A percentile compares a stretch with the other conserved stretches of the same genome.
These are phyloP conservation scores for Aspergillus sp. DNA, from an alignment of 2,329 filamentous ascomycete species.

Conservation along the genomic window DNA sequence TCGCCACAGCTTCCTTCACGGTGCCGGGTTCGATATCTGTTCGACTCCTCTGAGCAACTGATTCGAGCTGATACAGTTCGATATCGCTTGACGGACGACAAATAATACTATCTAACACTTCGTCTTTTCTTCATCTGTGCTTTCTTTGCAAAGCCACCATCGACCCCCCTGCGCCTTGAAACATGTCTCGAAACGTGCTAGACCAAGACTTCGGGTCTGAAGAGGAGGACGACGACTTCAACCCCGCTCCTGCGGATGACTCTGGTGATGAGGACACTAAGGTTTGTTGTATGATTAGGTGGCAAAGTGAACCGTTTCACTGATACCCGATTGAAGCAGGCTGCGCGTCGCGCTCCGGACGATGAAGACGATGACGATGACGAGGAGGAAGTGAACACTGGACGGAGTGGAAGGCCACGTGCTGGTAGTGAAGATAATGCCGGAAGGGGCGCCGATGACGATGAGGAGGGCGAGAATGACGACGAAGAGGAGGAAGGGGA, in stretches of 20 bases:
- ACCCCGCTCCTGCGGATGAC: slow-evolving; percentile 71
- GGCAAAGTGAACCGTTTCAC: slow-evolving; percentile 14
- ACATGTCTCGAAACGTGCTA: slow-evolving; percentile 48
- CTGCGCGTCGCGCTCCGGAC: slow-evolving; percentile 23
- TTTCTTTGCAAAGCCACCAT: background rate
- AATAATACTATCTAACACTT: background rate
- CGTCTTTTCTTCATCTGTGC: background rate
- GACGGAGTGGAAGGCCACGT: slow-evolving; percentile 17
- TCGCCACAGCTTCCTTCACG: background rate
- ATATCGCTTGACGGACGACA: background rate
- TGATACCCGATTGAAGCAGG: slow-evolving; percentile 29
- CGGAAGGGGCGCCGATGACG: slow-evolving; percentile 49
- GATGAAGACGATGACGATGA: slow-evolving; percentile 51
- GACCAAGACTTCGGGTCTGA: slow-evolving; percentile 58
- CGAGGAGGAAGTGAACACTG: slow-evolving; percentile 47
- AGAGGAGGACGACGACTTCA: slow-evolving; percentile 86
- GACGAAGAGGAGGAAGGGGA: slow-evolving; percentile 45
- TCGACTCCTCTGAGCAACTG: background rate
- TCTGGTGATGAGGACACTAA: slow-evolving; percentile 69
- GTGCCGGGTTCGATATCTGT: background rate
- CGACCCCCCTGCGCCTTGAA: slow-evolving; percentile 1
- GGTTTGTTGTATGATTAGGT: slow-evolving; percentile 27
- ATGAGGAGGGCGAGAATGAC: slow-evolving; percentile 35
- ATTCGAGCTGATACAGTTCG: background rate
- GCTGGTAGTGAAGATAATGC: slow-evolving; percentile 38